Percentiles rank a stretch among this genome's conserved stretches.
Conservation (phyloP, 306 rosid genomes). For the Alnus rubra region DNA sequence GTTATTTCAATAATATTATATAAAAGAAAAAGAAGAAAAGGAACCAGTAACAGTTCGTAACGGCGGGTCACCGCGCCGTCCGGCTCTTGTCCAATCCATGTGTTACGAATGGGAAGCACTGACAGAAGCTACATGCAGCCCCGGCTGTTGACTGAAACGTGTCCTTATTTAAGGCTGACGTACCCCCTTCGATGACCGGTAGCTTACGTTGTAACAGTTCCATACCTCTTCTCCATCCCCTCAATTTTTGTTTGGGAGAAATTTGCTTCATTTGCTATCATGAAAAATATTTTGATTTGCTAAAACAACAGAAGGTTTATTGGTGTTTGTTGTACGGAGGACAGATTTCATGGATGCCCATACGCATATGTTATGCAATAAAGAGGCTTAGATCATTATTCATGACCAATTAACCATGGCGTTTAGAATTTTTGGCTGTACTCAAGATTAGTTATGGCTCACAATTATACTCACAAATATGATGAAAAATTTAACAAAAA, state of each 20-base stretch:
- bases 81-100: slow-evolving; percentile 50
- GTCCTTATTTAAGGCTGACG: not conserved
- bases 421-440: too few relatives aligned
- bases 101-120: slow-evolving; percentile 42
- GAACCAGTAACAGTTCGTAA: slow-evolving; percentile 35
- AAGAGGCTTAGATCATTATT: too few relatives aligned
- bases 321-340: too few relatives aligned
- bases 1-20: not conserved
- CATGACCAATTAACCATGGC: too few relatives aligned
- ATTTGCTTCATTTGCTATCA: not conserved
- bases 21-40: not conserved
- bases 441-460: too few relatives aligned
- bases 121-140: slow-evolving; percentile 29
- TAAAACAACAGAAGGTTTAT: too few relatives aligned
- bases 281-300: too few relatives aligned
- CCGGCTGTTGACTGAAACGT: slow-evolving; percentile 28
- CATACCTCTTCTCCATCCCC: not conserved
- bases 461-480: too few relatives aligned
- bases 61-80: slow-evolving; percentile 67
- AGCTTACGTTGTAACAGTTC: slow-evolving; percentile 35
- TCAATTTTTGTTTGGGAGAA: too few relatives aligned
- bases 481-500: too few relatives aligned
- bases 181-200: not conserved
- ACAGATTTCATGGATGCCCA: too few relatives aligned
- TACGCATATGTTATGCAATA: too few relatives aligned